Evolutionary conservation across 257 asterid genomes (phyloP), one percentile per base, ranked within the genome.

Genomic region (Gentiana macrophylla): DNA sequence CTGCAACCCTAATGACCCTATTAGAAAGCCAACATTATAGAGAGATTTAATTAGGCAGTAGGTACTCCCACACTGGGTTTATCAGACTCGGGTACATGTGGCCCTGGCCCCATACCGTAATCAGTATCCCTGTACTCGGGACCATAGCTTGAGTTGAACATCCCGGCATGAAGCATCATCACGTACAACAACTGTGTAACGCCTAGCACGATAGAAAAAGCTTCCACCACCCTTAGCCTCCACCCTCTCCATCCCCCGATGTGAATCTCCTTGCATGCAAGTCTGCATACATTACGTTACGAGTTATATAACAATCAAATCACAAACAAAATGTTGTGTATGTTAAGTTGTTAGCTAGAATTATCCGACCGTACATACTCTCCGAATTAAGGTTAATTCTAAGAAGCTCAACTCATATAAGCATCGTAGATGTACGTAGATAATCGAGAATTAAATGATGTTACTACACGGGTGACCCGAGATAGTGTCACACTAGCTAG

Each of bases 211-310:
- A 90, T 90, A 0, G 74, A 64, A 8, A 90, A 80, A 0, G 77
- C 98, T 50, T 90, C 98, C 0, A 90, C 61, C 11, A 90, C 91
- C 71, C 85, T 65, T 3, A 90, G 82, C 67, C 98, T 77, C 98
- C 98, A 90, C 1, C 96, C 98, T 61, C 96, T 75, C 74, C 82
- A 75, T 6, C 90, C 86, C 52, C 96, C 90, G 3, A 90, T 43
- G 75, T 77, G 67, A 3, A 90, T 90, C 56, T 90, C 81, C 70
- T 90, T 90, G 78, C 98, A 90, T 0, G 96, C 98, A 79, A 90
- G 61, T 0, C 96, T 87, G 59, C 64, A 61, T 9, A 38, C 34
- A 12, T 6, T n/a, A 8, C 3, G 8, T 1, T 13, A 33, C 1
- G 2, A 10, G 45, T 32, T 32, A 3, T 8, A 46, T 34, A 33